Evolutionary conservation across 441 rosid species (phyloP), one percentile per base, ranked within the genome.

Genomic region (Kokia cookei): DNA sequence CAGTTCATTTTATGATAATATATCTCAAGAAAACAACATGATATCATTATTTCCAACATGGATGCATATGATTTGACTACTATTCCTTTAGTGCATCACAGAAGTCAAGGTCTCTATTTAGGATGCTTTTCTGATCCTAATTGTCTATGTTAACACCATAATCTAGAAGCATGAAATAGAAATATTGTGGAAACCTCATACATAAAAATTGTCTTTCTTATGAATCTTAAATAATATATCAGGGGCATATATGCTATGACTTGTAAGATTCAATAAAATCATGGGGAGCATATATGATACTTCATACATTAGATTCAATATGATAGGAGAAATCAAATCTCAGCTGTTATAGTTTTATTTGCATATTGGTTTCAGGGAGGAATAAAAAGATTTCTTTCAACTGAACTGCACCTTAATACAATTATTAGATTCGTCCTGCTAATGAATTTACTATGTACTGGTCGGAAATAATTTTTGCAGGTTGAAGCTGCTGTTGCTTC

Each of bases 401-500:
- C 53, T 43, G 69, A 24, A 13, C 26, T 6, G 2, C 26, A 32
- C 35, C 69, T 65, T 65, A 43, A 65, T 1, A 26, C 40, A 77
- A 65, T 8, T 54, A 22, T 47, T 29, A 72, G 60, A 62, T 43
- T 70, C 54, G 29, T 35, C 7, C 45, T 42, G 55, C 53, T 70
- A 29, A 14, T 48, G 24, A 35, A n/a, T 61, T 73, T 81, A 43
- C 24, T 29, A 48, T 62, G n/a, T 4, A 35, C 22, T 22, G 19
- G 7, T 62, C 6, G 40, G 42, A 69, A 26, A 35, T 57, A 43
- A 75, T 42, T 24, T 74, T 74, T 78, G 82, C 85, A 94, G 99
- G 87, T 68, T 79, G 95, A 93, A 86, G 79, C 82, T 71, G 84
- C 84, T 63, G 79, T 91, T 77, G 87, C 84, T 78, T 87, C 87